phyloP scores from a whole-genome alignment of 768 basidiomycete species.

The Boletus pseudopeckii region DNA sequence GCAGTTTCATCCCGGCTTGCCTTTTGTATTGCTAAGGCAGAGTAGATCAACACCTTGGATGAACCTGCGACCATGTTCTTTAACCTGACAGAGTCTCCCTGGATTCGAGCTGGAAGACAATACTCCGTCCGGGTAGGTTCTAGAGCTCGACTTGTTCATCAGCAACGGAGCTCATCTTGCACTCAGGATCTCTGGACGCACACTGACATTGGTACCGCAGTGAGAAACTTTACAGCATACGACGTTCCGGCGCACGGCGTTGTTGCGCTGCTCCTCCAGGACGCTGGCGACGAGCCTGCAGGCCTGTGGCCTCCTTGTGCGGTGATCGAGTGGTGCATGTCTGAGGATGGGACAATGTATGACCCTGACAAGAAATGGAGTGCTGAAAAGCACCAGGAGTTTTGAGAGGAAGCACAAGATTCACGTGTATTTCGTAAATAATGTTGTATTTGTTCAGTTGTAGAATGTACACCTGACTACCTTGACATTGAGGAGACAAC shows the following conservation, averaged over 20 bases:
- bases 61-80: slow-evolving; percentile 57
- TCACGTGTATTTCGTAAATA: neutral
- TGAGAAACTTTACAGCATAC: slow-evolving; percentile 52
- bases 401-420: neutral
- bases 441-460: neutral
- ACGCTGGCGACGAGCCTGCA: slow-evolving; percentile 64
- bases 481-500: neutral
- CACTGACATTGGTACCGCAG: slow-evolving; percentile 63
- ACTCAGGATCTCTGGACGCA: slow-evolving; percentile 69
- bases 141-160: neutral
- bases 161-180: neutral
- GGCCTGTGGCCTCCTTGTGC: slow-evolving; percentile 57
- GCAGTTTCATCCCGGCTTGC: slow-evolving; percentile 3
- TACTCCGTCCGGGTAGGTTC: slow-evolving; percentile 58
- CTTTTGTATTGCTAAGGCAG: neutral
- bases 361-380: slow-evolving; percentile 29
- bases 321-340: slow-evolving; percentile 54
- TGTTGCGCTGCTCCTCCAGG: slow-evolving; percentile 60
- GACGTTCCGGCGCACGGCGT: slow-evolving; percentile 67
- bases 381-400: slow-evolving; percentile 11
- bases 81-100: slow-evolving; percentile 64
- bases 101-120: slow-evolving; percentile 64
- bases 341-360: slow-evolving; percentile 50
- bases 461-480: neutral
- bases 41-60: slow-evolving; percentile 59